Percentiles rank a stretch among this genome's conserved stretches.
These are phyloP conservation scores for Leishmania martiniquensis DNA, from an alignment of 208 protist genomes.

Conservation along the genomic window DNA sequence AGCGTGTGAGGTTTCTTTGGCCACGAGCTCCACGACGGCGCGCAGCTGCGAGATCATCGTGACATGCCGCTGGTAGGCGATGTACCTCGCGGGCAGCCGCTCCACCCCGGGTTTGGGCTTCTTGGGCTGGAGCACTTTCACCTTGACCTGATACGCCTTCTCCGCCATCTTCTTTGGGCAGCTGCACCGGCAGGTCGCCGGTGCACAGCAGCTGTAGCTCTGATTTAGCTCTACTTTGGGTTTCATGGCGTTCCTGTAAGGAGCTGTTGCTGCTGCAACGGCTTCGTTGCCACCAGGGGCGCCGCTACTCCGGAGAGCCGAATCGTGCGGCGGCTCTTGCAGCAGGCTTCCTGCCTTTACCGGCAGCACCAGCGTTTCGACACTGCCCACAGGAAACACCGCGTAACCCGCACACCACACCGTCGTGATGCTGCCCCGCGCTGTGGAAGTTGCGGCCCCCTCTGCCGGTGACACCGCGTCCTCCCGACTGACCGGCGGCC, in stretches of 20 bases:
- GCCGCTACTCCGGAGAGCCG: neutral
- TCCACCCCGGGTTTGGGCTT: slow-evolving; percentile 15
- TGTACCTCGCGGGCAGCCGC: slow-evolving; percentile 46
- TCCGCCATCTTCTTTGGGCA: slow-evolving; percentile 6
- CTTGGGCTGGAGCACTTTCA: slow-evolving; percentile 38
- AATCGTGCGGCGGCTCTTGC: neutral
- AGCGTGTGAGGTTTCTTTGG: slow-evolving; percentile 31
- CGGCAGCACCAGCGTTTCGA: slow-evolving; percentile 39
- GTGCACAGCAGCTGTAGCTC: neutral
- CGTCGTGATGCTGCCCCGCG: slow-evolving; percentile 10
- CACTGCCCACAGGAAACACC: slow-evolving; percentile 29
- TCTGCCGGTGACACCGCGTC: neutral
- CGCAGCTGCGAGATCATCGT: slow-evolving; percentile 57
- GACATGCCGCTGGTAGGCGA: slow-evolving; percentile 55
- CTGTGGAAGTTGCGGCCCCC: neutral
- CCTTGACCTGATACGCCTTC: slow-evolving; percentile 39
- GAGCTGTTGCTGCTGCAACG: too few species aligned
- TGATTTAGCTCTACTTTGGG: neutral
- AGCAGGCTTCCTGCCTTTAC: slow-evolving; percentile 57
- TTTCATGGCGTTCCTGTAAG: neutral
- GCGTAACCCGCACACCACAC: slow-evolving; percentile 80
- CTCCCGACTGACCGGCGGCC: neutral
- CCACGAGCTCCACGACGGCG: slow-evolving; percentile 42
- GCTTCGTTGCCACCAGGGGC: neutral
- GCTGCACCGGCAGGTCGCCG: neutral